Percentiles rank a stretch among this genome's conserved stretches.
Evolutionary conservation across 495 filamentous ascomycete species (phyloP).

Genomic region (Hyaloscypha variabilis): DNA sequence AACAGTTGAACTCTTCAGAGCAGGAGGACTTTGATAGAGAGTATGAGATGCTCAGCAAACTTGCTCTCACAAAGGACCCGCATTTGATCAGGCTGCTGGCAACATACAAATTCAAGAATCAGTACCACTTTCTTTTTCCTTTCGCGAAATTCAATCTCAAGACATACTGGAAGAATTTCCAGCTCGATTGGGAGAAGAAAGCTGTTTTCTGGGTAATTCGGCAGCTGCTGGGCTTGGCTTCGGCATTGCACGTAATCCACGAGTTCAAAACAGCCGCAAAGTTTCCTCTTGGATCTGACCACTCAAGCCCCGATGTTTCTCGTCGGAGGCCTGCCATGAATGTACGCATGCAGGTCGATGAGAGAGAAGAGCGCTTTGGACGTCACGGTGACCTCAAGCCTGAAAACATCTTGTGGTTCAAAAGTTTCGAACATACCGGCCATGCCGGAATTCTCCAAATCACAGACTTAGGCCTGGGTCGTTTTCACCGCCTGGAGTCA

Average conservation of each 20-base stretch:
- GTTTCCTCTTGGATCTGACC: neutral
- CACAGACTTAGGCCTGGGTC: constrained; percentile 25
- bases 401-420: constrained; percentile 29
- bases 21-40: constrained; percentile 17
- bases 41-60: constrained; percentile 8
- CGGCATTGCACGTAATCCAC: too few relatives aligned
- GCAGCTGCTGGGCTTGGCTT: too few relatives aligned
- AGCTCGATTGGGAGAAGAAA: neutral
- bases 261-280: too few relatives aligned
- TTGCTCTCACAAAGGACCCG: constrained; percentile 1
- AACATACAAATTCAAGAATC: constrained; percentile 12
- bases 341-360: neutral
- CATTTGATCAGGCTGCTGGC: constrained; percentile 16
- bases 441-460: constrained; percentile 22
- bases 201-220: too few relatives aligned
- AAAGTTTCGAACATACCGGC: neutral
- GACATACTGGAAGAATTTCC: neutral
- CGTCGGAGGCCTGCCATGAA: neutral
- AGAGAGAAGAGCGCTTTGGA: constrained; percentile 12
- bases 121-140: constrained; percentile 22
- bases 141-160: constrained; percentile 18
- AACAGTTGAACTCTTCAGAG: neutral
- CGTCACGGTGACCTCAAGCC: constrained; percentile 33
- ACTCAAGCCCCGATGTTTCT: neutral
- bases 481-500: neutral